Evolutionary conservation across 2,329 filamentous ascomycete species (phyloP), one percentile per base, ranked within the genome.

Genomic region (Sphaerulina populicola): DNA sequence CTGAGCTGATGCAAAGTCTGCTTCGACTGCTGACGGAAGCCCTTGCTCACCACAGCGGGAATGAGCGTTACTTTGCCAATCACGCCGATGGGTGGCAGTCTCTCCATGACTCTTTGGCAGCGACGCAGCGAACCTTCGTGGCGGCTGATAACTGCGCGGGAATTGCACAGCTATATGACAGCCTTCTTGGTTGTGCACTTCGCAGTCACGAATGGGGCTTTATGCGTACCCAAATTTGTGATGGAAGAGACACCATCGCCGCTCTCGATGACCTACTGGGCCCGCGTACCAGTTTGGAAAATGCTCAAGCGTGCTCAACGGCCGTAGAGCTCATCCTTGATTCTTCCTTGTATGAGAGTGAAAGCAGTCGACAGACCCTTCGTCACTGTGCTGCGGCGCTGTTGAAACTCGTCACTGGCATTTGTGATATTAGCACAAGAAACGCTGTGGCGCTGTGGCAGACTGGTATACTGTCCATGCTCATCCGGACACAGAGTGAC

Each of bases 1-100:
- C 33, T 33, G 27, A 15, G 10, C 43, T 37, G 42, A 43, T 43
- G 47, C 44, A 49, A 44, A 51, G 33, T 46, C n/a, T 56, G 14
- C 48, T 66, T 31, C 40, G 23, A 30, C 80, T 93, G 11, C 71
- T 97, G 27, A 83, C 86, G 1, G 83, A 85, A 43, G 82, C 82
- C 11, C 77, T 98, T 58, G 79, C 81, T 48, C 81, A 82, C 41
- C 89, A 97, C 68, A 77, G 84, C 42, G 91, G 90, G 15, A 98
- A 97, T 69, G 80, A 84, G 63, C 81, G 86, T 60, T 96, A 91
- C 72, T 97, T 97, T 66, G 79, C 81, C 52, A 83, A 82, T 59
- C 77, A 81, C 58, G 81, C 94, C 29, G 79, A 86, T 52, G 82
- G 91, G 3, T 94, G 88, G 83, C 77, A 82, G 57, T 79, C 82